These are phyloP conservation scores for Fusarium tricinctum DNA, from an alignment of 2,329 filamentous ascomycete genomes.

Conservation along the genomic window DNA sequence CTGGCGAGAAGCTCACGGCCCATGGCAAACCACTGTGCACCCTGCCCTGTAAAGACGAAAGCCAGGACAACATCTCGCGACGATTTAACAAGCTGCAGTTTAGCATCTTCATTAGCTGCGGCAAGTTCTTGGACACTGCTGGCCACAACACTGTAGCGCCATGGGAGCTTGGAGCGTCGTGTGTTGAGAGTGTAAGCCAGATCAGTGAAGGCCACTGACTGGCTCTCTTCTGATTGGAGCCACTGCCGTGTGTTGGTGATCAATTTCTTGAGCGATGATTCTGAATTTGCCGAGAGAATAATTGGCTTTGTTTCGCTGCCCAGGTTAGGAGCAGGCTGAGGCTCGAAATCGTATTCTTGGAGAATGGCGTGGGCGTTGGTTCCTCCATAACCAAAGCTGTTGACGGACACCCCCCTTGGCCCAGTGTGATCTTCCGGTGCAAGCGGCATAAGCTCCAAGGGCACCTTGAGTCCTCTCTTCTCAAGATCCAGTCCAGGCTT, in stretches of 20 bases:
- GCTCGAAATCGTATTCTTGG: neutral
- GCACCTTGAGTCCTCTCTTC: conserved; percentile 18
- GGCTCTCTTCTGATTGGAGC: neutral
- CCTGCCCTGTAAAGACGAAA: conserved; percentile 36
- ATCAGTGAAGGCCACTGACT: conserved; percentile 4
- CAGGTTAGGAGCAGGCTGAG: neutral
- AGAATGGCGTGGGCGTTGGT: conserved; percentile 20
- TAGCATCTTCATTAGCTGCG: neutral
- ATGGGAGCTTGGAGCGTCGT: conserved; percentile 6
- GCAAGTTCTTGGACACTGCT: neutral
- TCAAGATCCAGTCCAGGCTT: conserved; percentile 14
- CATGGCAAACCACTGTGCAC: conserved; percentile 34
- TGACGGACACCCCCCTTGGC: neutral
- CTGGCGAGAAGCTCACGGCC: conserved; percentile 5
- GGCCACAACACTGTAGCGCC: conserved; percentile 7
- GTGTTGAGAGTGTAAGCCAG: conserved; percentile 18
- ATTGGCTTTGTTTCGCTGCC: neutral
- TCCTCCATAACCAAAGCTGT: conserved; percentile 24
- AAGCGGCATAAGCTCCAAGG: conserved; percentile 5
- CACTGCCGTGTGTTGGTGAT: conserved; percentile 4
- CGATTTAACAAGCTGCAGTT: neutral
- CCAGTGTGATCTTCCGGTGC: neutral
- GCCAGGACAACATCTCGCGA: neutral
- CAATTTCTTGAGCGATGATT: conserved; percentile 1
- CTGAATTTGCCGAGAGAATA: conserved; percentile 19